Evolutionary conservation across 2,329 filamentous ascomycete genomes (phyloP).

Genomic region (Talaromyces sp.): DNA sequence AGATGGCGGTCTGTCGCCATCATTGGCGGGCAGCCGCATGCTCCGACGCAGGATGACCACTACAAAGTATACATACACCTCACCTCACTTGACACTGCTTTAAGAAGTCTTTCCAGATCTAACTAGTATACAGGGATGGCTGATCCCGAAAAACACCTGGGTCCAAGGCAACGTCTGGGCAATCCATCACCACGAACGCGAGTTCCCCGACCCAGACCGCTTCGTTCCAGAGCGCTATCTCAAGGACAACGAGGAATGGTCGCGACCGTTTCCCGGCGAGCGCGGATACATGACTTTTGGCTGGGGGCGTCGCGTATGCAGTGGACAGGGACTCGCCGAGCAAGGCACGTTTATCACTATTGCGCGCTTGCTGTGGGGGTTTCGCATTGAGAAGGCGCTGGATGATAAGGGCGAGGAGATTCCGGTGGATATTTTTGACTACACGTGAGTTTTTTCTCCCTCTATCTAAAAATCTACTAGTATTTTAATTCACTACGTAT

Average conservation of each 20-base stretch:
- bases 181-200: constrained; percentile 36
- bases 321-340: constrained; percentile 53
- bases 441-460: constrained; percentile 28
- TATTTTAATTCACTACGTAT: neutral
- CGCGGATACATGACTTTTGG: constrained; percentile 49
- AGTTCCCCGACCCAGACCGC: constrained; percentile 31
- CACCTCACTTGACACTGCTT: neutral
- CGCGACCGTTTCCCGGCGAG: constrained; percentile 21
- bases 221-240: constrained; percentile 31
- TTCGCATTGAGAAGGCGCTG: constrained; percentile 21
- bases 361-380: constrained; percentile 54
- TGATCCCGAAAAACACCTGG: constrained; percentile 44
- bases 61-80: constrained; percentile 12
- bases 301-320: constrained; percentile 52
- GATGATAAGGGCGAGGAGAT: constrained; percentile 41
- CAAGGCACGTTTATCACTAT: constrained; percentile 57
- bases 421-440: constrained; percentile 54
- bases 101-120: neutral
- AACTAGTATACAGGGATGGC: constrained; percentile 24
- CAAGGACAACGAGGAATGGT: neutral
- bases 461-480: constrained; percentile 29
- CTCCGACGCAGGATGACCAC: constrained; percentile 19
- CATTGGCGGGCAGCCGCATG: constrained; percentile 13
- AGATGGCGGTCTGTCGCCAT: constrained; percentile 24
- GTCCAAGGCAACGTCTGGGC: constrained; percentile 42